Evolutionary conservation across 345 rosid genomes (phyloP), one percentile per base, ranked within the genome.

Genomic region (Lumnitzera racemosa): DNA sequence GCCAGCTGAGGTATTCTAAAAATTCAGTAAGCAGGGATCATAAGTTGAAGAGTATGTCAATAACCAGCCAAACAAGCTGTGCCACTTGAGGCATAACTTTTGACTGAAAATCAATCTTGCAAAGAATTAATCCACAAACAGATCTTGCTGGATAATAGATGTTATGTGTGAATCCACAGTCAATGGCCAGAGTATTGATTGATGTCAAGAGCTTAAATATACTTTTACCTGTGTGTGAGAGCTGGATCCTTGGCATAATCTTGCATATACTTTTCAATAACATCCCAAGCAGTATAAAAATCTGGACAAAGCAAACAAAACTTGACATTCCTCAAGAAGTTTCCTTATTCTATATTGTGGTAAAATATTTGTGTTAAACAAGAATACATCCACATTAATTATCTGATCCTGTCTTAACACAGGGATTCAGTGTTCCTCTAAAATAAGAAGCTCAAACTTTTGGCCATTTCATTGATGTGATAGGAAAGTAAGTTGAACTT

Each of bases 251-350:
- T 53, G 23, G 73, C 64, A 80, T 76, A 81, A 72, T 72, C 81
- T 65, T 68, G 78, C 67, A 80, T 59, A 64, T 85, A 74, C 74
- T 82, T 87, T 72, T 72, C 67, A 67, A 92, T 73, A 76, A 83
- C 94, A 69, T 84, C 81, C 98, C 96, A 91, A 29, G 98, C 96
- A 29, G 96, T 92, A 74, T 89, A 92, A 75, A 92, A 92, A 78
- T 92, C 96, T 92, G 78, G 56, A 77, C 58, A 62, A 53, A 63
- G 25, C 67, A 53, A 36, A 70, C 14, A 47, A 49, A 52, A 54
- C 47, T 23, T 11, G 10, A 48, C 23, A 41, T 49, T 47, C 43
- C 49, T 15, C 55, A 59, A 8, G 46, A n/a, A 48, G 13, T 59
- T 25, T 36, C 11, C 43, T 36, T 36, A 36, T 36, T 36, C 43